Base-by-base conservation (phyloP, 2,329 filamentous ascomycete genomes). In the Neophaeococcomyces mojaviensis region DNA sequence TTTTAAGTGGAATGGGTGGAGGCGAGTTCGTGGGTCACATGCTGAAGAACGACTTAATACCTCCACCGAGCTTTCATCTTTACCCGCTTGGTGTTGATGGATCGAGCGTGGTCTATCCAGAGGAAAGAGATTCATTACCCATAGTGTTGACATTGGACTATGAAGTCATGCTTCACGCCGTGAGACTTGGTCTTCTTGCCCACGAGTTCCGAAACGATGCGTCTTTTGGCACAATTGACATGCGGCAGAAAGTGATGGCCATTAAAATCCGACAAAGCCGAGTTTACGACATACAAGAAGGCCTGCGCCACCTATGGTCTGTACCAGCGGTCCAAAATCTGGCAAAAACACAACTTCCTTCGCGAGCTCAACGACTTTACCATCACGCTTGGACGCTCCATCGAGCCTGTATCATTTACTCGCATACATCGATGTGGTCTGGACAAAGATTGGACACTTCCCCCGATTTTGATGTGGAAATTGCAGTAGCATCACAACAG, bases 351-450 rank as follows among this genome's bases (percentile, higher is more conserved):
- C 55, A 46, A 20, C 58, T 71, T 6, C 65, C 66, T 1, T 55
- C 55, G n/a, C 59, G 59, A 15, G 58, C 60, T 42, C 61, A 55
- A 55, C 59, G 58, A 46, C 53, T 66, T 41, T 65, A 73, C 47
- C 68, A 74, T 44, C 68, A 71, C 56, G 71, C 68, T 2, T 61
- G 65, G 30, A 58, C 72, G 7, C 64, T 78, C 10, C 76, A 72
- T 58, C 70, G 74, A 51, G 64, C 64, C 16, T 69, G 66, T 35
- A 63, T 72, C 15, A 65, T 79, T 41, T 77, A 76, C 55, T 68
- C 69, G n/a, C 69, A 72, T 46, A 76, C 71, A 4, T 72, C 68
- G 53, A 72, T 78, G 67, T 77, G 69, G 64, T 66, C 68, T 2
- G 61, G 63, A 3, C 75, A 78, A 58, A 58, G 66, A 2, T 53